phyloP scores from a whole-genome alignment of 768 basidiomycete species.

The Tulasnella sp. region DNA sequence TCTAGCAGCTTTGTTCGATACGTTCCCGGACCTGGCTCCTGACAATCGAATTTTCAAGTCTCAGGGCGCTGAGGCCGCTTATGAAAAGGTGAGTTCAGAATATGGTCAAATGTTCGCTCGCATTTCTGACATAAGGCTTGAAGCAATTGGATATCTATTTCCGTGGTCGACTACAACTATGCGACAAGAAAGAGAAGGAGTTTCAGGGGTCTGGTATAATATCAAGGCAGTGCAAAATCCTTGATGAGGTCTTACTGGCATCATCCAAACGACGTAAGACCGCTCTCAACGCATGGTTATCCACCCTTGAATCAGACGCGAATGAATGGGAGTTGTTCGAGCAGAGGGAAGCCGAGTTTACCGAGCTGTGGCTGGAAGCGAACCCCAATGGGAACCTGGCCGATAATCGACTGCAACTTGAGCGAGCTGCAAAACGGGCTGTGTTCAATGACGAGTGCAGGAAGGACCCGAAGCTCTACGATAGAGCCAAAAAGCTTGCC shows the following conservation, averaged over 20 bases:
- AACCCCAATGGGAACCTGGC: background rate
- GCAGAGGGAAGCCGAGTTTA: background rate
- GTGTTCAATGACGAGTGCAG: background rate
- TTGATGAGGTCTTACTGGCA: background rate
- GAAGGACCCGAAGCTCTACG: background rate
- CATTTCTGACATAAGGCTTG: background rate
- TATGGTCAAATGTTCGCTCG: no score
- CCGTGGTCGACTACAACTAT: background rate
- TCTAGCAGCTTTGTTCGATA: background rate
- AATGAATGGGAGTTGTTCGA: background rate
- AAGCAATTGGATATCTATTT: background rate
- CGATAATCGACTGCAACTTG: background rate
- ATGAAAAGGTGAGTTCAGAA: no score
- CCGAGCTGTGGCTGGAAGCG: background rate
- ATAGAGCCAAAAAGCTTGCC: background rate
- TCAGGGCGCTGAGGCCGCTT: no score
- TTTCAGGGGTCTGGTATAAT: no score
- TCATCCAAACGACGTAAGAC: background rate
- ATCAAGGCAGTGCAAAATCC: background rate
- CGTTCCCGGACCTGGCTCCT: background rate
- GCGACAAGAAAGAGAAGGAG: background rate
- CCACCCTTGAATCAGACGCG: background rate
- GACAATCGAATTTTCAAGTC: background rate
- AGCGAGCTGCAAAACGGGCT: background rate
- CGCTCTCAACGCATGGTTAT: background rate